Conservation (phyloP, 2,329 filamentous ascomycete species). For the Cryphonectria parasitica region DNA sequence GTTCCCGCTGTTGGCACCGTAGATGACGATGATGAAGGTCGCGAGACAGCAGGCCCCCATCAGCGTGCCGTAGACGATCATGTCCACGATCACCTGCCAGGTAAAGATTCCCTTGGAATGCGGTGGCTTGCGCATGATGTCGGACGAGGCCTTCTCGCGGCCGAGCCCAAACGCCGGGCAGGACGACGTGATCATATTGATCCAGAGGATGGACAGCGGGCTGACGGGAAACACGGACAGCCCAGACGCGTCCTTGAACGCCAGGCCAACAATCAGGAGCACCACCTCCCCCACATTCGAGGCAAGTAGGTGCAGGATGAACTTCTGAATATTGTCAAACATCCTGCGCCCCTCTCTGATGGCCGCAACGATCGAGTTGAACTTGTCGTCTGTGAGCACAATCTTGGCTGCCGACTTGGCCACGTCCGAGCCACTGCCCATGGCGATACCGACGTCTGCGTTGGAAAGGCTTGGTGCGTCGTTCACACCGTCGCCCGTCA, state of each 20-base stretch:
- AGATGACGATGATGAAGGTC: conserved; percentile 69
- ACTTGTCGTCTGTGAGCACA: conserved; percentile 86
- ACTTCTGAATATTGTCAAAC: conserved; percentile 90
- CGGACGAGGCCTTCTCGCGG: conserved; percentile 73
- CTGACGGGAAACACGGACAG: conserved; percentile 85
- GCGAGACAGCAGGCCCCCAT: conserved; percentile 71
- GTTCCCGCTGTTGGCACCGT: conserved; percentile 57
- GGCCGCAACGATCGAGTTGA: conserved; percentile 81
- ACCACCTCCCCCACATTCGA: conserved; percentile 86
- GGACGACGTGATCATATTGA: conserved; percentile 90
- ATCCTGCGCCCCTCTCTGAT: conserved; percentile 83
- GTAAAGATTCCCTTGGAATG: conserved; percentile 79
- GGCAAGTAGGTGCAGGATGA: conserved; percentile 77
- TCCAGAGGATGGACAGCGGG: conserved; percentile 88
- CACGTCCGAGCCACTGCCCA: conserved; percentile 87
- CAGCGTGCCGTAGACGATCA: conserved; percentile 77
- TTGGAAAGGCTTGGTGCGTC: conserved; percentile 80
- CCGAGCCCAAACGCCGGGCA: conserved; percentile 88
- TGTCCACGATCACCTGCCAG: conserved; percentile 75
- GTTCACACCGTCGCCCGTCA: conserved; percentile 90
- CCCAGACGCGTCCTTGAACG: conserved; percentile 72
- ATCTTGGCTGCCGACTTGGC: conserved; percentile 83
- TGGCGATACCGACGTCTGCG: conserved; percentile 85
- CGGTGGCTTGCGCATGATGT: conserved; percentile 81
- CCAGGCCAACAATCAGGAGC: conserved; percentile 78